Evolutionary conservation across 2,329 filamentous ascomycete genomes (phyloP).

Genomic region (Microdochium paspali): DNA sequence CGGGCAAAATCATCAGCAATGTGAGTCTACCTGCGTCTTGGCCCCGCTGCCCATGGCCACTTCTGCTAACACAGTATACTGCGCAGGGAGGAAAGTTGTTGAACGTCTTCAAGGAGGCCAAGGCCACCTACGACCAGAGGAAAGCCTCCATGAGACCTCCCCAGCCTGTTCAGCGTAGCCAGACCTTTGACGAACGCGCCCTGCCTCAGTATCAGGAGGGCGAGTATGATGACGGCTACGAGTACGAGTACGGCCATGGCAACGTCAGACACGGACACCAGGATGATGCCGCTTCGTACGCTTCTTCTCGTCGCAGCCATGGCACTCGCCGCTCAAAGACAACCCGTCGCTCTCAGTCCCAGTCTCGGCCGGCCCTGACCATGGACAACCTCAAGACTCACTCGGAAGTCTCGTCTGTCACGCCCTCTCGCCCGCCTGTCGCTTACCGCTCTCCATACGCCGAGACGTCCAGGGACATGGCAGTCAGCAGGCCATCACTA

Average conservation of each 20-base stretch:
- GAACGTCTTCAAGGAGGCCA: constrained; percentile 86
- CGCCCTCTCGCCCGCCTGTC: constrained; percentile 31
- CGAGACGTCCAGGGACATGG: constrained; percentile 35
- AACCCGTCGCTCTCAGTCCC: constrained; percentile 20
- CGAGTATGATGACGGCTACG: constrained; percentile 8
- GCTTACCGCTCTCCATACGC: constrained; percentile 28
- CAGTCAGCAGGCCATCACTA: constrained; percentile 27
- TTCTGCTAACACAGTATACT: constrained; percentile 1
- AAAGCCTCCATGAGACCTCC: constrained; percentile 73
- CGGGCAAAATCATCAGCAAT: constrained; percentile 22
- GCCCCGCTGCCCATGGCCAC: not conserved
- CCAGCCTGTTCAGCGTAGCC: constrained; percentile 46
- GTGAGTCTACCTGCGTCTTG: constrained; percentile 11
- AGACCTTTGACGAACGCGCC: constrained; percentile 37
- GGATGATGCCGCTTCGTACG: constrained; percentile 23
- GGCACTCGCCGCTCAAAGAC: constrained; percentile 25
- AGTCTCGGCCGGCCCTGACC: constrained; percentile 34
- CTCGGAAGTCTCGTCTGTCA: constrained; percentile 40
- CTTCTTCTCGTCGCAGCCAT: constrained; percentile 33
- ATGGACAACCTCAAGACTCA: constrained; percentile 41
- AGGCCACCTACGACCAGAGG: constrained; percentile 76
- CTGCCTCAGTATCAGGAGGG: constrained; percentile 17
- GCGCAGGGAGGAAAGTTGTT: constrained; percentile 78
- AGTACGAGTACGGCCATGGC: constrained; percentile 14
- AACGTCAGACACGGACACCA: constrained; percentile 12